Evolutionary conservation across 1,284 basidiomycete species (phyloP), one percentile per base, ranked within the genome.

Genomic region (Microbotryomycetes sp.): DNA sequence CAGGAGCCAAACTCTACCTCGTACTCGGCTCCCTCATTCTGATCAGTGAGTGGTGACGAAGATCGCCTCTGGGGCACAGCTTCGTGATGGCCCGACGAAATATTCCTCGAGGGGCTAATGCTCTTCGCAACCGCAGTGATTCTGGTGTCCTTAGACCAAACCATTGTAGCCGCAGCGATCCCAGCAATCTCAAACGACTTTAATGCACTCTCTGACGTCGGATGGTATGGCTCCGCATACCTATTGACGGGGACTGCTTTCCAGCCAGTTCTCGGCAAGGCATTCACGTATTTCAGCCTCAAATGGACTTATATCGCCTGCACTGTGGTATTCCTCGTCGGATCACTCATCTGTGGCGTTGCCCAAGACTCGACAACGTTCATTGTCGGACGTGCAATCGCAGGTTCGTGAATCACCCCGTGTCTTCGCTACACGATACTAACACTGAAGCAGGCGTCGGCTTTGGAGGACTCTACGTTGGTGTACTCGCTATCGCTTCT

Each of bases 221-320:
- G 70, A n/a, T 72, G 71, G 71, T 71, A 67, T 54, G 66, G 56
- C 6, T 65, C 61, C 4, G 68, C 70, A 11, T 72, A 73, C 49
- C 64, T 71, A 21, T 52, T 71, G 28, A 70, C 68, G 18, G 67
- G 62, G 16, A 72, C 71, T 16, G 67, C 61, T 45, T 68, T 72
- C 52, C 71, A 72, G 56, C 71, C 71, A 0, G 52, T 71, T 13
- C 68, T 66, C 51, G 71, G 71, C 16, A 52, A 66, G 3, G 56
- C 70, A 31, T 73, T 69, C 58, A 30, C 52, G 5, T 54, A 56
- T 27, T 70, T 70, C 52, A 29, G 35, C 27, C 56, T 69, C 56
- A 73, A 73, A 56, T 71, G 62, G 61, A 52, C 61, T 46, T 73
- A 64, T 53, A 45, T 72, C 15, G 49, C 24, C 26, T 62, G 61